These are phyloP conservation scores for Ustilago hordei DNA, from an alignment of 1,284 basidiomycete genomes.

Conservation along the genomic window DNA sequence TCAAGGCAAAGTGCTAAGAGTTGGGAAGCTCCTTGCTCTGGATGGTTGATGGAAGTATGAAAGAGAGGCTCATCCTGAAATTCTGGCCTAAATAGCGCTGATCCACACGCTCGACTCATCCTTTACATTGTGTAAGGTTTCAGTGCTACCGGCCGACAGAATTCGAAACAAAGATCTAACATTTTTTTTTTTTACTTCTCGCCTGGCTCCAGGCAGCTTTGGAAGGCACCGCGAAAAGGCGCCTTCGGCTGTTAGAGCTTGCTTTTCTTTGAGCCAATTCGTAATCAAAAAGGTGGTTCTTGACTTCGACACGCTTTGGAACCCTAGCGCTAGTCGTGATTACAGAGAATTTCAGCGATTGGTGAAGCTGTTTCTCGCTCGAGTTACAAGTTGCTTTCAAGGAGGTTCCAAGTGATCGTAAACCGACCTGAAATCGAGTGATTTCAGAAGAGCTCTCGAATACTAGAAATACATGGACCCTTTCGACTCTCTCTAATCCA, in stretches of 20 bases:
- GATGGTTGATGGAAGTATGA: neutral
- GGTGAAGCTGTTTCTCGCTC: neutral
- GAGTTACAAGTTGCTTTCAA: conserved; percentile 4
- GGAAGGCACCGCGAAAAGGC: no score
- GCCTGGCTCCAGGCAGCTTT: no score
- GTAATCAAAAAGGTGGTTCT: no score
- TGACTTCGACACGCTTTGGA: neutral
- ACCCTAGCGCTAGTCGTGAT: neutral
- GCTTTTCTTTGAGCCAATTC: neutral
- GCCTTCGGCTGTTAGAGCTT: neutral
- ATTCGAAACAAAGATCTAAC: neutral
- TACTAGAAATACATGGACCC: conserved; percentile 19
- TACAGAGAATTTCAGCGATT: neutral
- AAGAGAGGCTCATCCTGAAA: neutral
- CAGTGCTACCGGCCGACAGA: neutral
- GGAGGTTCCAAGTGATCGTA: conserved; percentile 9
- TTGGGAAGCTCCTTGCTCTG: neutral
- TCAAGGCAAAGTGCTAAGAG: neutral
- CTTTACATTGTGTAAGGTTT: neutral
- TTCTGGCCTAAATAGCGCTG: neutral
- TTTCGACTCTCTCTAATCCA: conserved; percentile 18
- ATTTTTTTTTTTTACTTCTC: no score
- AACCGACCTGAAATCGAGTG: neutral
- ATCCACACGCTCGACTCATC: neutral
- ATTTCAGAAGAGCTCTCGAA: conserved; percentile 7